Conservation (phyloP, 2,329 filamentous ascomycete species). For the Sporothrix curviconia region DNA sequence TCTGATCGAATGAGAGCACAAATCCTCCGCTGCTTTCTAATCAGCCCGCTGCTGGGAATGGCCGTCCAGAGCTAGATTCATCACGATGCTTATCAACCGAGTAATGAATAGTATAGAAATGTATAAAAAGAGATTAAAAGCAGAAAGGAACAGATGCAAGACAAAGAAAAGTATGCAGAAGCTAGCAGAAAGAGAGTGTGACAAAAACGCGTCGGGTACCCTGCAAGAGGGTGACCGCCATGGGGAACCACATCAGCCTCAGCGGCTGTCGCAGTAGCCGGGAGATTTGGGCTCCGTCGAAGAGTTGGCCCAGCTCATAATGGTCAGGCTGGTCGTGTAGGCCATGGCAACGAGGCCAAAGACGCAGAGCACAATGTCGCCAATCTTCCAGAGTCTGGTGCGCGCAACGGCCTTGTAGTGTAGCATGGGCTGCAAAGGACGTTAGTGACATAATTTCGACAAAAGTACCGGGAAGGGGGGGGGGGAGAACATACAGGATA, state of each 20-base stretch:
- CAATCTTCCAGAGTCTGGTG: slow-evolving; percentile 57
- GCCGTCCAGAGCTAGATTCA: not conserved
- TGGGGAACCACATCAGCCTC: too few species aligned
- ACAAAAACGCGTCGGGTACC: not conserved
- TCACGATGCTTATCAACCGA: too few species aligned
- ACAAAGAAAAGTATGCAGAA: not conserved
- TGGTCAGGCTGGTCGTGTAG: slow-evolving; percentile 82
- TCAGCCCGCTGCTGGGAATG: too few species aligned
- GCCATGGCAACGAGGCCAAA: slow-evolving; percentile 83
- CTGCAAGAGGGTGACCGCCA: too few species aligned
- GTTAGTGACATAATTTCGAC: too few species aligned
- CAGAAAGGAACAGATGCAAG: not conserved
- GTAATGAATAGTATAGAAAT: not conserved
- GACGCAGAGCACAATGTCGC: slow-evolving; percentile 70
- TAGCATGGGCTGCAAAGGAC: slow-evolving; percentile 69
- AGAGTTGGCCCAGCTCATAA: slow-evolving; percentile 75
- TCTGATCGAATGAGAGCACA: too few species aligned
- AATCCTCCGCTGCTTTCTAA: too few species aligned
- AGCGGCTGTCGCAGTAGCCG: slow-evolving; percentile 45
- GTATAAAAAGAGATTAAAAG: not conserved
- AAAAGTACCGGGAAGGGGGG: not conserved
- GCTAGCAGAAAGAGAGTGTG: not conserved
- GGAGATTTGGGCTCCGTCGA: slow-evolving; percentile 36
- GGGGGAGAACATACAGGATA: slow-evolving; percentile 71
- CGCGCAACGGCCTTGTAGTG: slow-evolving; percentile 77